Evolutionary conservation across 2,329 filamentous ascomycete genomes (phyloP), one percentile per base, ranked within the genome.

Genomic region (Aspergillus nomiae): DNA sequence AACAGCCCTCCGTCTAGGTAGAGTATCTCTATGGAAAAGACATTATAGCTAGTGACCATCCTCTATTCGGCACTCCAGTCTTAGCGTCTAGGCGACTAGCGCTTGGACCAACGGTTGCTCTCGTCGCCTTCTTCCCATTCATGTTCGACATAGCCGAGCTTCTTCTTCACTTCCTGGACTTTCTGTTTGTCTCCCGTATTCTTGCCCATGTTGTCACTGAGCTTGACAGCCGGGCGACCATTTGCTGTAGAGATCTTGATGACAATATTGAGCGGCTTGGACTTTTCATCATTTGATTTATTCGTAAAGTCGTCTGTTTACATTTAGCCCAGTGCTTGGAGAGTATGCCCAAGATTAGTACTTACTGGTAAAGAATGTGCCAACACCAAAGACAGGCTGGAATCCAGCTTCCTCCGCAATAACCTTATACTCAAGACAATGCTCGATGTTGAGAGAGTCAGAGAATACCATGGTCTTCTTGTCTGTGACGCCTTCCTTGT

Each of bases 381-480:
- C 95, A 1, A 99, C 91, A 64, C 95, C 95, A 80, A 99, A 99
- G 0, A 90, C 91, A 14, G 94, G 90, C 64, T 89, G 86, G 77
- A 99, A 94, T 1, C 92, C 92, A 16, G 89, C 87, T 45, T 88
- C 86, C 68, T 97, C 92, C 0, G 94, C 90, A 32, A 92, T 86
- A 62, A 87, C 81, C 82, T 96, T 96, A 82, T 98, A 99, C 76
- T 96, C 88, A 56, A 98, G 83, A 74, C 94, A 97, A 60, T 90
- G 87, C 43, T 97, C 93, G 56, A 97, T 91, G 74, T 98, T 92
- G 62, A 99, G 82, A 6, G 94, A 96, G 78, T 99, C 95, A 0
- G 94, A 98, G 76, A 98, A 99, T 3, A 99, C 94, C 64, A 99
- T 90, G 0, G 87, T 88, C 83, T 98, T 98, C 80, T 89, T 89